Percentiles rank a stretch among this genome's conserved stretches.
These are phyloP conservation scores for Phytophthora litchii DNA, from an alignment of 352 stramenopile genomes.

Conservation along the genomic window DNA sequence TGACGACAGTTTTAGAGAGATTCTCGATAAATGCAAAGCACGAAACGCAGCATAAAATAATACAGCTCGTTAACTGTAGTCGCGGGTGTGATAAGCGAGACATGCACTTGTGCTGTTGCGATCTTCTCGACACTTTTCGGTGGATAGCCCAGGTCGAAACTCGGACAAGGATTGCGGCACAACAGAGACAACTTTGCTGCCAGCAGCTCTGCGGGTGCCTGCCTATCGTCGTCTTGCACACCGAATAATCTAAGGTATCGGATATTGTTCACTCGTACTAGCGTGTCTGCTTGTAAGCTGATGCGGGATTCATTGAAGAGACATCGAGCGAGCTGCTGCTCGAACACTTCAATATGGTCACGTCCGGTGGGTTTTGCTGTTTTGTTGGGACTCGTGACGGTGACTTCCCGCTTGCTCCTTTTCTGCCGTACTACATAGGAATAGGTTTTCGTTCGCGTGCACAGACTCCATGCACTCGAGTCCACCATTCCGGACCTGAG, in stretches of 20 bases:
- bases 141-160: conserved; percentile 38
- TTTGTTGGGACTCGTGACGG: not conserved
- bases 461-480: conserved; percentile 3
- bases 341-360: conserved; percentile 19
- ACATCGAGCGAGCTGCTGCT: conserved; percentile 3
- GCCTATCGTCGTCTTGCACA: conserved; percentile 2
- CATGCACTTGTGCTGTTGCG: conserved; percentile 1
- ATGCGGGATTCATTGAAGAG: conserved; percentile 11
- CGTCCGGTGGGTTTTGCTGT: conserved; percentile 1
- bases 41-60: not conserved
- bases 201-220: not conserved
- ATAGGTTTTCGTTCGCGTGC: conserved; percentile 8
- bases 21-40: not conserved
- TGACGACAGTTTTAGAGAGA: conserved; percentile 3
- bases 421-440: conserved; percentile 4
- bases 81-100: not conserved
- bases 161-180: conserved; percentile 17
- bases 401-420: conserved; percentile 8
- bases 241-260: conserved; percentile 10
- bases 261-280: conserved; percentile 11
- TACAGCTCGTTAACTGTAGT: conserved; percentile 14
- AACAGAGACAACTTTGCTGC: not conserved
- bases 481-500: conserved; percentile 16
- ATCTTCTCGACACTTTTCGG: conserved; percentile 25
- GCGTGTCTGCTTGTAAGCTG: conserved; percentile 6